Conservation (phyloP, 2,329 filamentous ascomycete species). For the Bipolaris oryzae region DNA sequence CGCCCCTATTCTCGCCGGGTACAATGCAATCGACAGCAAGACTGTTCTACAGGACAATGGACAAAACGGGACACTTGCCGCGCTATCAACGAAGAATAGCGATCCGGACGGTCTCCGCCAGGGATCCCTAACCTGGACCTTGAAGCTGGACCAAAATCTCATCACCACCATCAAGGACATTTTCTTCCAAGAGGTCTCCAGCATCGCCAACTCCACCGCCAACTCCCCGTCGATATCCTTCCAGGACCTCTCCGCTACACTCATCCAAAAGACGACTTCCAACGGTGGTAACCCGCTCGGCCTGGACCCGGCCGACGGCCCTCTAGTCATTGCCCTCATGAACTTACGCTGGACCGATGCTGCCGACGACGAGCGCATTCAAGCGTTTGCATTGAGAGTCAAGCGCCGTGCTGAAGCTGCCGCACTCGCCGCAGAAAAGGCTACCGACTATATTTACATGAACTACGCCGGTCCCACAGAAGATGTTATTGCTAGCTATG, state of each 20-base stretch:
- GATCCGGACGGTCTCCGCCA: constrained; percentile 25
- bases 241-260: constrained; percentile 35
- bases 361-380: constrained; percentile 31
- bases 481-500: constrained; percentile 52
- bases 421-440: constrained; percentile 13
- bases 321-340: constrained; percentile 26
- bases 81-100: constrained; percentile 16
- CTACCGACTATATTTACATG: constrained; percentile 49
- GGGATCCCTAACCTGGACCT: constrained; percentile 37
- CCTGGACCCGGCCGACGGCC: constrained; percentile 26
- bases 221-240: constrained; percentile 30
- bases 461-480: constrained; percentile 56
- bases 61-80: constrained; percentile 24
- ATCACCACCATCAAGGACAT: constrained; percentile 27
- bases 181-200: constrained; percentile 30
- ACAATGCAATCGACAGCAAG: constrained; percentile 27
- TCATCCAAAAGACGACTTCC: constrained; percentile 28
- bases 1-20: constrained; percentile 34
- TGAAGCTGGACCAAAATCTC: constrained; percentile 33
- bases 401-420: constrained; percentile 15
- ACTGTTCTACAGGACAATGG: constrained; percentile 23
- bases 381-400: constrained; percentile 25
- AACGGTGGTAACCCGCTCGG: constrained; percentile 41
- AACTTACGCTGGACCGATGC: constrained; percentile 28
- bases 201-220: constrained; percentile 21